A percentile compares a stretch with the other conserved stretches of the same genome.
phyloP scores from a whole-genome alignment of 768 basidiomycete genomes.

The Tylopilus sp. region DNA sequence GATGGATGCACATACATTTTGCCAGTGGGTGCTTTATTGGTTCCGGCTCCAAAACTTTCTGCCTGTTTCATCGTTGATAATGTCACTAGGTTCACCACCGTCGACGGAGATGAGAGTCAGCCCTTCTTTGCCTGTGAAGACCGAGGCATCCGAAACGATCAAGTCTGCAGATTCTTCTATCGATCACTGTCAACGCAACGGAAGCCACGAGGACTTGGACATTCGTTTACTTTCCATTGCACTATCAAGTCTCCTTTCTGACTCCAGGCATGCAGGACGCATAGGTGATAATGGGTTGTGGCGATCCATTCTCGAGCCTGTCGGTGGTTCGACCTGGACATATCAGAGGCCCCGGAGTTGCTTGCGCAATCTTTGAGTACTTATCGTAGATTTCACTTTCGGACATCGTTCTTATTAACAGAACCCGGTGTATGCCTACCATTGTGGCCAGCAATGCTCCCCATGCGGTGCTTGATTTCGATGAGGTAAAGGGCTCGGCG shows the following conservation, averaged over 20 bases:
- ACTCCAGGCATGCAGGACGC: background rate
- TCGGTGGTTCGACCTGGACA: slow-evolving; percentile 1
- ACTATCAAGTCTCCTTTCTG: background rate
- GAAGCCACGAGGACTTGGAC: background rate
- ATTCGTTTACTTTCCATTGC: background rate
- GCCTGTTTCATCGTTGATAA: background rate
- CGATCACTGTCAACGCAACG: background rate
- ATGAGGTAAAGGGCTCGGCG: too few species aligned
- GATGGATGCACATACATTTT: slow-evolving; percentile 11
- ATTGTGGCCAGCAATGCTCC: too few species aligned
- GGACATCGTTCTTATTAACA: slow-evolving; percentile 2
- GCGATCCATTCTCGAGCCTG: slow-evolving; percentile 1
- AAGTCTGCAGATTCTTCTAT: slow-evolving; percentile 2
- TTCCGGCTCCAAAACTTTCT: slow-evolving; percentile 10
- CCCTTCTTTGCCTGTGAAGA: slow-evolving; percentile 6
- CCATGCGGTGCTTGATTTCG: too few species aligned
- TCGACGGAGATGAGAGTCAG: background rate
- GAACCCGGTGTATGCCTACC: too few species aligned
- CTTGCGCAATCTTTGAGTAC: slow-evolving; percentile 1
- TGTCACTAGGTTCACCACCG: background rate
- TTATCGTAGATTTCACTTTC: background rate
- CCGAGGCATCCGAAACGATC: background rate
- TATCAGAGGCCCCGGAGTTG: background rate
- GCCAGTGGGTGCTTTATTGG: slow-evolving; percentile 6
- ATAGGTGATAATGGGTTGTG: background rate